Conservation (phyloP, 2,329 filamentous ascomycete species). For the Colletotrichum magnum region DNA sequence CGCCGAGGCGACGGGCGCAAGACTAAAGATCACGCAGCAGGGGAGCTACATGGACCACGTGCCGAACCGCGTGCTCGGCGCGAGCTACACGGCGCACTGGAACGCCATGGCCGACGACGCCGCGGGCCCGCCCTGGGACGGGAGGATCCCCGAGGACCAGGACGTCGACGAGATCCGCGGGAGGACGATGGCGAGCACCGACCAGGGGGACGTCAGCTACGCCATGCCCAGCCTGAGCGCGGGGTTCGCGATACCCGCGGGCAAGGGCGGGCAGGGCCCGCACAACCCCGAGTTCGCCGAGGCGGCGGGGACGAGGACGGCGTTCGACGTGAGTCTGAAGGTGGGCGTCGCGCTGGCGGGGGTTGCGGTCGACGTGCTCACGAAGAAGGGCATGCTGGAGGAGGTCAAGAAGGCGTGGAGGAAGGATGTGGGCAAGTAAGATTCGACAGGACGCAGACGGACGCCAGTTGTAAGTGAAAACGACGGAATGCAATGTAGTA, state of each 20-base stretch:
- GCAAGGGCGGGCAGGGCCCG: slow-evolving; percentile 37
- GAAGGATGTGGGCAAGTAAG: slow-evolving; percentile 41
- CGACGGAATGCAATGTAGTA: background rate
- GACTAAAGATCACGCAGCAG: slow-evolving; percentile 57
- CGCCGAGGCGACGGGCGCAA: slow-evolving; percentile 61
- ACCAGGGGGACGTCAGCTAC: slow-evolving; percentile 72
- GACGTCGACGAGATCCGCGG: slow-evolving; percentile 58
- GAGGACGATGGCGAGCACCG: slow-evolving; percentile 67
- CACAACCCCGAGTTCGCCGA: slow-evolving; percentile 45
- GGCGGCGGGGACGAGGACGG: slow-evolving; percentile 42
- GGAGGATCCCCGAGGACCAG: slow-evolving; percentile 51
- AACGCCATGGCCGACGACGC: slow-evolving; percentile 54
- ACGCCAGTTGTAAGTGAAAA: background rate
- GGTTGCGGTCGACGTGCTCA: slow-evolving; percentile 44
- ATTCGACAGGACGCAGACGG: background rate
- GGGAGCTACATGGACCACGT: slow-evolving; percentile 68
- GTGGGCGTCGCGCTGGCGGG: slow-evolving; percentile 45
- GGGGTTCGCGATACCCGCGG: slow-evolving; percentile 65
- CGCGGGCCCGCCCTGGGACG: slow-evolving; percentile 23
- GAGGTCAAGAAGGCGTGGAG: slow-evolving; percentile 44
- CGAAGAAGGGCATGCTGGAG: slow-evolving; percentile 41
- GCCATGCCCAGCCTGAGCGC: slow-evolving; percentile 68
- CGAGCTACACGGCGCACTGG: slow-evolving; percentile 60
- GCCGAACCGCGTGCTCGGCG: slow-evolving; percentile 64
- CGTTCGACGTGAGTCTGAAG: slow-evolving; percentile 44